A percentile compares a stretch with the other conserved stretches of the same genome.
Conservation (phyloP, 148 eudicot species). For the Heliamphora exappendiculata region DNA sequence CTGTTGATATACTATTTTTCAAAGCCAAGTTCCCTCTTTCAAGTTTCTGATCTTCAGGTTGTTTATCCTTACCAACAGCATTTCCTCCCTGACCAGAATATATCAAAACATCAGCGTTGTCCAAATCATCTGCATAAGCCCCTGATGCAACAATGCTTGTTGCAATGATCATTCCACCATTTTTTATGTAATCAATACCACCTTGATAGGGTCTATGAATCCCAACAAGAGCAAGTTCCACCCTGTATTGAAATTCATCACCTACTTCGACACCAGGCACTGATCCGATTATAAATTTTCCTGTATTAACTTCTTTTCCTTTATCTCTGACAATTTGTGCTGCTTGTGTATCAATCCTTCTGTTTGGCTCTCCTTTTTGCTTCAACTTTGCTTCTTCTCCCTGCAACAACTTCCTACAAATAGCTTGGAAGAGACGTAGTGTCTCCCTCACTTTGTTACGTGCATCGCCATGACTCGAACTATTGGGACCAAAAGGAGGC, state of each 20-base stretch:
- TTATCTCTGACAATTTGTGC: constrained; percentile 38
- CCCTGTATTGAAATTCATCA: constrained; percentile 71
- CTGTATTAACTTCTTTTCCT: constrained; percentile 50
- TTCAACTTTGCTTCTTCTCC: constrained; percentile 39
- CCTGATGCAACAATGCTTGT: constrained; percentile 80
- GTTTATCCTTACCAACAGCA: constrained; percentile 35
- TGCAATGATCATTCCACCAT: constrained; percentile 33
- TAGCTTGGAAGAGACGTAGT: constrained; percentile 49
- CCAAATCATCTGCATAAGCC: constrained; percentile 60
- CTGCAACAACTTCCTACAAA: constrained; percentile 69
- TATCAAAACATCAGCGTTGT: constrained; percentile 49
- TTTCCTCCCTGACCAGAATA: constrained; percentile 82
- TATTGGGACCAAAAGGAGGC: constrained; percentile 42
- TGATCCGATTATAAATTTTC: constrained; percentile 31
- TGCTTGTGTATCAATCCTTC: constrained; percentile 50
- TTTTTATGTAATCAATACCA: constrained; percentile 67
- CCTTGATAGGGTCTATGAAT: constrained; percentile 64
- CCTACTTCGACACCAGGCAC: constrained; percentile 93
- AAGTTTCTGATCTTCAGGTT: constrained; percentile 75
- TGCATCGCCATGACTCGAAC: constrained; percentile 33
- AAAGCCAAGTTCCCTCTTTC: constrained; percentile 76
- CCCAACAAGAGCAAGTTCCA: constrained; percentile 75
- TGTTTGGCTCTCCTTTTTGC: constrained; percentile 19
- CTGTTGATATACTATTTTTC: constrained; percentile 44
- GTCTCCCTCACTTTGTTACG: constrained; percentile 70